Percentiles rank a stretch among this genome's conserved stretches.
These are phyloP conservation scores for Starmerella cellae DNA, from an alignment of 805 yeast species.

Conservation along the genomic window DNA sequence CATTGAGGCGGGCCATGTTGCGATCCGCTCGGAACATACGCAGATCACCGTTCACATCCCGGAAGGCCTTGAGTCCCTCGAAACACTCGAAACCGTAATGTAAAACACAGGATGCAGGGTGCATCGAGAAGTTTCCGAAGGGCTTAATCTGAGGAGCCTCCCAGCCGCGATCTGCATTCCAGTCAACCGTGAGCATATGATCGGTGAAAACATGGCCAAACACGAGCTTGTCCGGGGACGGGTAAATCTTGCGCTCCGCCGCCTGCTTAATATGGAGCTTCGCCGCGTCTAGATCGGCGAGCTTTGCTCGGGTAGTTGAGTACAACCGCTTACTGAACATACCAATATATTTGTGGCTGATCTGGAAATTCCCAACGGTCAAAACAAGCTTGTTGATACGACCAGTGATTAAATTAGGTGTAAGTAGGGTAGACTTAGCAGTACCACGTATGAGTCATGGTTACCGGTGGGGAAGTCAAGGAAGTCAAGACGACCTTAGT, in stretches of 20 bases:
- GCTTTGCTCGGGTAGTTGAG: background rate
- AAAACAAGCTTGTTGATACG: too few species aligned
- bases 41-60: constrained; percentile 41
- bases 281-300: constrained; percentile 38
- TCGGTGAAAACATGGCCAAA: constrained; percentile 69
- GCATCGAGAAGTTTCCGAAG: constrained; percentile 59
- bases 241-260: constrained; percentile 38
- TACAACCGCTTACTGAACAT: background rate
- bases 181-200: constrained; percentile 79
- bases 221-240: constrained; percentile 49
- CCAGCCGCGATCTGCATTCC: constrained; percentile 76
- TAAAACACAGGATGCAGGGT: constrained; percentile 81
- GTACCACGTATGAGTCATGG: too few species aligned
- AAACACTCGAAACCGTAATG: constrained; percentile 92
- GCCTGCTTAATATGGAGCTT: constrained; percentile 39
- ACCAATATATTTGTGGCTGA: too few species aligned
- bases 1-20: constrained; percentile 85
- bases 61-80: constrained; percentile 92
- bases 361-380: too few species aligned
- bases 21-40: constrained; percentile 82
- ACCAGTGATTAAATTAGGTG: too few species aligned
- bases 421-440: too few species aligned
- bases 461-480: too few species aligned
- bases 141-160: constrained; percentile 77
- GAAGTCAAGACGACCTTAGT: too few species aligned